A percentile compares a stretch with the other conserved stretches of the same genome.
Evolutionary conservation across 495 filamentous ascomycete genomes (phyloP).

Genomic region (Ramalina peruviana): DNA sequence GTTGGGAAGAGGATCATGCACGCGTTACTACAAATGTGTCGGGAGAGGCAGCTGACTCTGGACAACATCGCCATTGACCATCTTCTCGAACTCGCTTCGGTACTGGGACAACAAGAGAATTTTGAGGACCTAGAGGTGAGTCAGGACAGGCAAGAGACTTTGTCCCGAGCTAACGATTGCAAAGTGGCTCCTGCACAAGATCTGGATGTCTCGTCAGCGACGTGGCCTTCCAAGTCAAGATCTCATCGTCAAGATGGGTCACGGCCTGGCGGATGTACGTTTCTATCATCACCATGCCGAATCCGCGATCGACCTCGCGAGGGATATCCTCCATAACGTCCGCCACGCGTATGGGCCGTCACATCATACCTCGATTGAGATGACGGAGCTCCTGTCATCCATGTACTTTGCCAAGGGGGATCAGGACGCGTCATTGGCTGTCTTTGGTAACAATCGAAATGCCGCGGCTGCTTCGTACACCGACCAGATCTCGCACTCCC

Average conservation of each 20-base stretch:
- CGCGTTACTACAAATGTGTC: conserved; percentile 34
- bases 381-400: conserved; percentile 37
- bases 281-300: conserved; percentile 30
- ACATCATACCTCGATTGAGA: conserved; percentile 36
- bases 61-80: conserved; percentile 35
- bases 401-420: conserved; percentile 35
- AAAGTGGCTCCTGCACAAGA: conserved; percentile 34
- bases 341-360: conserved; percentile 39
- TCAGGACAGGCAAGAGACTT: neutral
- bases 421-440: conserved; percentile 30
- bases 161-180: neutral
- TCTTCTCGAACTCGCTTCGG: conserved; percentile 36
- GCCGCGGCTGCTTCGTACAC: no score
- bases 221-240: conserved; percentile 38
- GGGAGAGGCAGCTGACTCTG: conserved; percentile 32
- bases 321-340: conserved; percentile 47
- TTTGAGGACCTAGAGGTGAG: conserved; percentile 42
- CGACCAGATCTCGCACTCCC: no score
- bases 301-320: conserved; percentile 37
- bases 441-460: conserved; percentile 24
- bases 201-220: conserved; percentile 45
- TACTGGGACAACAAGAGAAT: conserved; percentile 43
- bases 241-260: conserved; percentile 38
- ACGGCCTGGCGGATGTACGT: conserved; percentile 42
- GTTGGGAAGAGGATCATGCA: conserved; percentile 38